Evolutionary conservation across 73 alveolate species (phyloP).

Genomic region (Paramecium caudatum): DNA sequence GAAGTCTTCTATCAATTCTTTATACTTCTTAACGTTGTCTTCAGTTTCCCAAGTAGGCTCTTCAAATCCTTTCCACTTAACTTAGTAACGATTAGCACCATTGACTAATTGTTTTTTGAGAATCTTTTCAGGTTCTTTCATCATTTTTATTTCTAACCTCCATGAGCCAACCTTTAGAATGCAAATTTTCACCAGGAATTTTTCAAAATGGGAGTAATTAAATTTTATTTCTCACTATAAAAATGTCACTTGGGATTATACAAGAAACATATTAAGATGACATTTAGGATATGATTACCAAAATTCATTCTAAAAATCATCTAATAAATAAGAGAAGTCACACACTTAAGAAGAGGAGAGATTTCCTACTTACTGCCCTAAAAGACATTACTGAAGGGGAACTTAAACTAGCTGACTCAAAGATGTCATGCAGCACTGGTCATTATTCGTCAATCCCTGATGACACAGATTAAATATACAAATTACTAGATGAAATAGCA

Average conservation of each 20-base stretch:
- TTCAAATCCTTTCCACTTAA: constrained; percentile 66
- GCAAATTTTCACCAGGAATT: too few relatives aligned
- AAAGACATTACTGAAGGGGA: constrained; percentile 14
- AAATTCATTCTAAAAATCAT: not conserved
- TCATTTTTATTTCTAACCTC: too few relatives aligned
- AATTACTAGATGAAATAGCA: constrained; percentile 3
- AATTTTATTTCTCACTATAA: too few relatives aligned
- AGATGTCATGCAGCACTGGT: constrained; percentile 9
- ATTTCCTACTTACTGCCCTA: not conserved
- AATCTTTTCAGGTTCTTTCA: constrained; percentile 57
- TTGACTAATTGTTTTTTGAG: not conserved
- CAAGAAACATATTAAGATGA: constrained; percentile 55
- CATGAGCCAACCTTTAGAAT: too few relatives aligned
- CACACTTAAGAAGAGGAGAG: constrained; percentile 15
- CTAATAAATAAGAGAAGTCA: not conserved
- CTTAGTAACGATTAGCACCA: not conserved
- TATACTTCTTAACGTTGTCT: constrained; percentile 1
- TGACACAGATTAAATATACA: constrained; percentile 8
- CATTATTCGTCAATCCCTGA: constrained; percentile 16
- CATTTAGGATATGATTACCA: not conserved
- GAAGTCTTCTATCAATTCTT: constrained; percentile 50
- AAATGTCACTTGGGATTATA: not conserved
- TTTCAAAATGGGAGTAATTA: too few relatives aligned
- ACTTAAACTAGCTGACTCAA: constrained; percentile 6
- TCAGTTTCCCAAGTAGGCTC: constrained; percentile 58